Percentiles rank a stretch among this genome's conserved stretches.
Evolutionary conservation across 352 stramenopile species (phyloP).

Genomic region (Phytophthora pluvialis): DNA sequence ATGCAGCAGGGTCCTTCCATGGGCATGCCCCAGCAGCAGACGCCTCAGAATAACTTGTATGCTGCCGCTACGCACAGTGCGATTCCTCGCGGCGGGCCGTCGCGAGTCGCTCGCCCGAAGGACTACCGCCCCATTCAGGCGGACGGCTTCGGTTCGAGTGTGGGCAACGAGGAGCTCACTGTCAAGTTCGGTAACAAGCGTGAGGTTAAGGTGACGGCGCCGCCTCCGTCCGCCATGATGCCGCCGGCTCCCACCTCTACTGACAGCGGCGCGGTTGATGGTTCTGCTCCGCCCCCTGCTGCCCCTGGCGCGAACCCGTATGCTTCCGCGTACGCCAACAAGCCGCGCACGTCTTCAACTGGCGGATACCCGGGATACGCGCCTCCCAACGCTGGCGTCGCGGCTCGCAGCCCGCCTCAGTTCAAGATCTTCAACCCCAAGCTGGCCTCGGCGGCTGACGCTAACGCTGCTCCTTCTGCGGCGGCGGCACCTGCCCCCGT

Average conservation of each 20-base stretch:
- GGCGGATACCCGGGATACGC: constrained; percentile 50
- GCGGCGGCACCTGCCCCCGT: constrained; percentile 13
- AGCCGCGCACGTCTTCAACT: constrained; percentile 20
- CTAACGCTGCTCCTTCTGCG: constrained; percentile 21
- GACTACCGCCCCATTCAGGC: constrained; percentile 88
- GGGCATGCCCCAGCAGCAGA: constrained; percentile 39
- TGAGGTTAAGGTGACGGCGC: constrained; percentile 80
- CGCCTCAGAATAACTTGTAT: constrained; percentile 68
- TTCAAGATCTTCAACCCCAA: constrained; percentile 92
- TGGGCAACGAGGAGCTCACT: constrained; percentile 88
- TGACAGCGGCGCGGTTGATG: constrained; percentile 14
- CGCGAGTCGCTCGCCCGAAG: constrained; percentile 63
- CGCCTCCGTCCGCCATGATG: constrained; percentile 54
- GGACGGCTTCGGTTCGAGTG: constrained; percentile 89
- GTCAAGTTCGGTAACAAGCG: constrained; percentile 91
- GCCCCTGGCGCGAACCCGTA: constrained; percentile 64
- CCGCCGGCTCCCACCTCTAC: constrained; percentile 12
- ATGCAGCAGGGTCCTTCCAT: constrained; percentile 30
- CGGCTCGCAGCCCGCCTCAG: constrained; percentile 57
- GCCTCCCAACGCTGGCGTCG: constrained; percentile 36
- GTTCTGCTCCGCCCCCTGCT: constrained; percentile 4
- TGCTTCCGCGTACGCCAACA: constrained; percentile 42
- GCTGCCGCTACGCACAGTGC: constrained; percentile 81
- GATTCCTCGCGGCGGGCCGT: constrained; percentile 64
- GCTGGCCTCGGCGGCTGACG: constrained; percentile 46